These are phyloP conservation scores for Phialocephala sp. DNA, from an alignment of 2,329 filamentous ascomycete species.

Conservation along the genomic window DNA sequence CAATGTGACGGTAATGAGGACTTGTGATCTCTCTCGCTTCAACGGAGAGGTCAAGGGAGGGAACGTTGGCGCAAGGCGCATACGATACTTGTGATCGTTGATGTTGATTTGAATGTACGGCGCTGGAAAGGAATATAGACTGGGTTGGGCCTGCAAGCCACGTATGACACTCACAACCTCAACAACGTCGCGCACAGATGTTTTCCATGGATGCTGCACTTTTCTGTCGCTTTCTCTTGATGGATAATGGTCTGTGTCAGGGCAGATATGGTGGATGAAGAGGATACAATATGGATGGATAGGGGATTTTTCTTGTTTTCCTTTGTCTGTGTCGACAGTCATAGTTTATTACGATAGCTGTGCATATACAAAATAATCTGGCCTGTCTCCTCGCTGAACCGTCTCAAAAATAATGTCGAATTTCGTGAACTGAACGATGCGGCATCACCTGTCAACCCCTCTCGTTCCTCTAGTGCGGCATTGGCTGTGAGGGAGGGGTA, in stretches of 20 bases:
- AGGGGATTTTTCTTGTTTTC: conserved; percentile 7
- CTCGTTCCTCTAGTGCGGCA: neutral
- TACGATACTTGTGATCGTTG: conserved; percentile 11
- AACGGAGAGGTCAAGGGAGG: neutral
- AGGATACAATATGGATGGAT: neutral
- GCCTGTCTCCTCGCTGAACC: neutral
- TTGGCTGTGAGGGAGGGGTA: neutral
- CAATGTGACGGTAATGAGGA: conserved; percentile 67
- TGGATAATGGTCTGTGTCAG: neutral
- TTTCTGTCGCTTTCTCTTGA: neutral
- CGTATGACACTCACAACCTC: neutral
- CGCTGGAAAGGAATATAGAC: conserved; percentile 18
- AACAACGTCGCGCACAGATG: neutral
- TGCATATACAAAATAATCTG: conserved; percentile 11
- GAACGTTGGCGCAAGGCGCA: conserved; percentile 10
- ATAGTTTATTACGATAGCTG: conserved; percentile 3
- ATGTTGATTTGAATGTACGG: conserved; percentile 7
- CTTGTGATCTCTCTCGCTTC: neutral
- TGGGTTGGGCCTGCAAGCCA: conserved; percentile 1
- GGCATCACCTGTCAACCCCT: neutral
- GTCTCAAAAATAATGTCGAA: too few relatives aligned
- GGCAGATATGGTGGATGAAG: conserved; percentile 15
- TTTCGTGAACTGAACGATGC: neutral
- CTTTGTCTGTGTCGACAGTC: neutral
- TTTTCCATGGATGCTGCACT: neutral